phyloP scores from a whole-genome alignment of 139 green algal genomes.

The Micractinium sp. region DNA sequence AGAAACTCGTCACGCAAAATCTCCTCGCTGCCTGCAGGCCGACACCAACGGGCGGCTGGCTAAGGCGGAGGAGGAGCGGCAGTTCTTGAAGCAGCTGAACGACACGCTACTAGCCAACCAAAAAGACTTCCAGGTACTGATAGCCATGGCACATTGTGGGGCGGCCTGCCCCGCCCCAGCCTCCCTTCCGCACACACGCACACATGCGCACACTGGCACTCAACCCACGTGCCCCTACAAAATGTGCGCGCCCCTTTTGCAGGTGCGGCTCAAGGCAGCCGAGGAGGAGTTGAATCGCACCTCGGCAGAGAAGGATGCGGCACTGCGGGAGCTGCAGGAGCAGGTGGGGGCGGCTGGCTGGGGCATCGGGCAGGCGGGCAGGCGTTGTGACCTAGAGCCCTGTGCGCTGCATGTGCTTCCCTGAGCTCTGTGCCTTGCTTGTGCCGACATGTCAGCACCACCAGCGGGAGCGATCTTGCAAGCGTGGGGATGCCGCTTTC shows the following conservation, averaged over 20 bases:
- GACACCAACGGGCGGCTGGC: conserved; percentile 37
- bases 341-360: conserved; percentile 46
- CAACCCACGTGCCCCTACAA: neutral
- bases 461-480: too few species aligned
- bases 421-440: too few species aligned
- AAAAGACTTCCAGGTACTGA: conserved; percentile 37
- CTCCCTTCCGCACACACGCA: neutral
- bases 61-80: conserved; percentile 62
- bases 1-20: too few species aligned
- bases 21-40: conserved; percentile 53
- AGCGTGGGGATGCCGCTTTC: too few species aligned
- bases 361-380: too few species aligned
- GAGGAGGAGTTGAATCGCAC: neutral
- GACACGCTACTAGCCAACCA: conserved; percentile 63
- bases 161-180: neutral
- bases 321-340: conserved; percentile 64
- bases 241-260: neutral
- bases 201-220: neutral
- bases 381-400: conserved; percentile 12
- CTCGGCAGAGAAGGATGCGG: conserved; percentile 51
- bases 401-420: too few species aligned
- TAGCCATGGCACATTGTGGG: neutral
- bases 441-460: too few species aligned
- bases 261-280: conserved; percentile 8
- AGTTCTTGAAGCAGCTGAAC: conserved; percentile 82